Evolutionary conservation across 345 rosid genomes (phyloP).

Genomic region (Citrus inodora): DNA sequence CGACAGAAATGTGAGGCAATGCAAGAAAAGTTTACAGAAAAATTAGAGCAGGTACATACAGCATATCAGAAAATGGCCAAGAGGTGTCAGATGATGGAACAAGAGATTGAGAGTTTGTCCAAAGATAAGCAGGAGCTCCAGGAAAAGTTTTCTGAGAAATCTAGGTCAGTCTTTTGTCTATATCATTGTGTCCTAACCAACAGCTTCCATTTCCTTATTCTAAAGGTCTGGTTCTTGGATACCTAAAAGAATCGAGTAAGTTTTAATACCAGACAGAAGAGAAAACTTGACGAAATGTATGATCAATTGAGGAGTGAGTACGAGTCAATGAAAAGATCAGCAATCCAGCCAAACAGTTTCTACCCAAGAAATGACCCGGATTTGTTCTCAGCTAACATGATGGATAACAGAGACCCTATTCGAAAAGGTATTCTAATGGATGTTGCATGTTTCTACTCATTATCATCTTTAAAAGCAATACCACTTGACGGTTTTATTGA

Average conservation of each 20-base stretch:
- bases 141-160: slow-evolving; percentile 90
- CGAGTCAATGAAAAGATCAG: slow-evolving; percentile 71
- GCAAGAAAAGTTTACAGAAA: slow-evolving; percentile 90
- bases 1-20: slow-evolving; percentile 86
- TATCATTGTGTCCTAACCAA: background rate
- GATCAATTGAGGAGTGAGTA: slow-evolving; percentile 80
- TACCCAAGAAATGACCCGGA: slow-evolving; percentile 67
- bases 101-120: slow-evolving; percentile 74
- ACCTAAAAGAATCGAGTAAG: background rate
- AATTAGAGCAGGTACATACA: slow-evolving; percentile 81
- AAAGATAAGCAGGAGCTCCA: slow-evolving; percentile 97
- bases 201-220: background rate
- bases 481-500: background rate
- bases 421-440: slow-evolving; percentile 59
- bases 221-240: slow-evolving; percentile 2
- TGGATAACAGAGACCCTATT: slow-evolving; percentile 57
- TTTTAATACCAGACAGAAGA: slow-evolving; percentile 72
- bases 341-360: slow-evolving; percentile 74
- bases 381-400: slow-evolving; percentile 63
- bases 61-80: slow-evolving; percentile 90
- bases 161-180: slow-evolving; percentile 49
- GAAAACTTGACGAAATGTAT: slow-evolving; percentile 97
- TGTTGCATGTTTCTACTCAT: slow-evolving; percentile 2
- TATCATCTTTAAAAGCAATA: background rate
- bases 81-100: slow-evolving; percentile 90